phyloP scores from a whole-genome alignment of 352 stramenopile species.

The Phytophthora megakarya region DNA sequence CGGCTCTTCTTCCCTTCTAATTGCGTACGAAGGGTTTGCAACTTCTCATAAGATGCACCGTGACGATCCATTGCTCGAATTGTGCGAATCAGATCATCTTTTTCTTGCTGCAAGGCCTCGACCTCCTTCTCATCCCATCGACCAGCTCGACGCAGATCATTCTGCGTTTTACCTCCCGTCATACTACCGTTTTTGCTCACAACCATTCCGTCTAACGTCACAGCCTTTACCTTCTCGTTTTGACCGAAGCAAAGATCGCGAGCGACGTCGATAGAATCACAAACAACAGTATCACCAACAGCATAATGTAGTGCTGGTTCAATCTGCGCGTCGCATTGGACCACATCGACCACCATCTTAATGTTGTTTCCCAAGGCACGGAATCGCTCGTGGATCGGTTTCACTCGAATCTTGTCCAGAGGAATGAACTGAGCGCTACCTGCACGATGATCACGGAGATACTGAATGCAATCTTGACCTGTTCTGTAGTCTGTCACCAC shows the following conservation, averaged over 20 bases:
- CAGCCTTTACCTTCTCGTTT: slow-evolving; percentile 88
- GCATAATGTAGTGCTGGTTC: slow-evolving; percentile 95
- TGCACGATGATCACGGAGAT: slow-evolving; percentile 95
- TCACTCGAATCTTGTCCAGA: slow-evolving; percentile 94
- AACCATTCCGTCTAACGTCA: slow-evolving; percentile 95
- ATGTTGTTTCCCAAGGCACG: slow-evolving; percentile 91
- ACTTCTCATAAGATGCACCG: slow-evolving; percentile 67
- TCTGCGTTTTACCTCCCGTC: slow-evolving; percentile 94
- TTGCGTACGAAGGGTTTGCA: slow-evolving; percentile 72
- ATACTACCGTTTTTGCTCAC: slow-evolving; percentile 98
- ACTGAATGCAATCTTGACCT: slow-evolving; percentile 88
- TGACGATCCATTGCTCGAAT: slow-evolving; percentile 68
- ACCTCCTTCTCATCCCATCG: slow-evolving; percentile 95
- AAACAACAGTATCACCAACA: slow-evolving; percentile 96
- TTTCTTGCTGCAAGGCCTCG: slow-evolving; percentile 80
- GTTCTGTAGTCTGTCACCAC: slow-evolving; percentile 84
- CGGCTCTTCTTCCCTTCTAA: slow-evolving; percentile 75
- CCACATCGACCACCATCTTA: slow-evolving; percentile 95
- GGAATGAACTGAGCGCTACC: slow-evolving; percentile 97
- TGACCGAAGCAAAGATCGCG: slow-evolving; percentile 82
- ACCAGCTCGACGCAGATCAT: slow-evolving; percentile 80
- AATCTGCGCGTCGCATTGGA: slow-evolving; percentile 93
- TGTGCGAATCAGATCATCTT: slow-evolving; percentile 81
- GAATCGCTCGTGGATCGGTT: slow-evolving; percentile 94
- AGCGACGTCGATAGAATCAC: slow-evolving; percentile 95